Evolutionary conservation across 192 early-diverging fungal species (phyloP), one percentile per base, ranked within the genome.

Genomic region (Linnemannia hyalina): DNA sequence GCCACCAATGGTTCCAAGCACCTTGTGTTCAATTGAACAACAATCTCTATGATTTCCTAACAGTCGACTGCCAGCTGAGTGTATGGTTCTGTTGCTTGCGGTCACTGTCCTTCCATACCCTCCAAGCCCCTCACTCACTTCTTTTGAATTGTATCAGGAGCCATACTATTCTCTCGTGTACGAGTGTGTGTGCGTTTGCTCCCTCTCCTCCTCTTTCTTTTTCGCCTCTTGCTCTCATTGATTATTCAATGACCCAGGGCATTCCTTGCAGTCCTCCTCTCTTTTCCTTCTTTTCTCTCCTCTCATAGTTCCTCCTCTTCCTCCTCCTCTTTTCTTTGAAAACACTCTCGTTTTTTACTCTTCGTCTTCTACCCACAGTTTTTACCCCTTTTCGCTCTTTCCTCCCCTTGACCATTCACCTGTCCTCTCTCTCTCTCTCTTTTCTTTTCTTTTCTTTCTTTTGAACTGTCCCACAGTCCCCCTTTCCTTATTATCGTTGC

Each of bases 191-290:
- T 26, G 23, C n/a, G 60, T 26, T 0, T 65, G 29, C 38, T 68
- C 54, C 38, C 44, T 49, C 29, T 23, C 20, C 3, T 60, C 13
- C 60, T 42, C 23, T 73, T 40, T n/a, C 22, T 55, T 71, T 60
- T 80, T 41, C 29, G 55, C 65, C 46, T 22, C 36, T 46, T 65
- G 69, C 44, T n/a, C 47, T 23, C 76, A 18, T 55, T 72, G 49
- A 47, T 68, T 55, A n/a, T 60, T 23, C 57, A 32, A 29, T 57
- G 32, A 3, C 36, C 35, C 11, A 52, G 49, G 20, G 49, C 55
- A 20, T 47, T 22, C 47, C 20, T 49, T 70, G n/a, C 9, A 36
- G 40, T 15, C 36, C 35, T 3, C 63, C n/a, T 60, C 70, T 49
- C 10, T 32, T 69, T 73, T 44, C 35, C 54, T n/a, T 60, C 60